Percentiles rank a stretch among this genome's conserved stretches.
phyloP scores from a whole-genome alignment of 2,329 filamentous ascomycete genomes.

The Amauroascus niger region DNA sequence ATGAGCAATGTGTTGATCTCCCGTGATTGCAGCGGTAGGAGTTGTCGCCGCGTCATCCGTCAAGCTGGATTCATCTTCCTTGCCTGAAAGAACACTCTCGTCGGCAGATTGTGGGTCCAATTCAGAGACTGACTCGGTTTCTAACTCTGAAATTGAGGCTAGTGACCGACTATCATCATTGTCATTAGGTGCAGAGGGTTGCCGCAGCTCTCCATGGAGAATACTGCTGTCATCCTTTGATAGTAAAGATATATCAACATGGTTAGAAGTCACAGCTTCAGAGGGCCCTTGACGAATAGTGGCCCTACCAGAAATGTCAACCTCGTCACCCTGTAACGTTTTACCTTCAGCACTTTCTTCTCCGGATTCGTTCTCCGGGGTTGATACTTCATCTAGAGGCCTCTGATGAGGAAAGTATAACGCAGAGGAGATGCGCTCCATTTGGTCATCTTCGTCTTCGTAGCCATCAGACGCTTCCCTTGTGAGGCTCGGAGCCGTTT shows the following conservation, averaged over 20 bases:
- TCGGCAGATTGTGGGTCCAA: slow-evolving; percentile 38
- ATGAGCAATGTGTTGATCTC: slow-evolving; percentile 31
- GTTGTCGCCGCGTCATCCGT: slow-evolving; percentile 46
- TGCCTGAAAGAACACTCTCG: slow-evolving; percentile 34
- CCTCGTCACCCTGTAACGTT: slow-evolving; percentile 14
- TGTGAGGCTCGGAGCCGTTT: neutral
- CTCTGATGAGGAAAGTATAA: slow-evolving; percentile 56
- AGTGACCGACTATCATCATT: slow-evolving; percentile 28
- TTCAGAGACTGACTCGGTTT: slow-evolving; percentile 35
- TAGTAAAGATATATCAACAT: slow-evolving; percentile 54
- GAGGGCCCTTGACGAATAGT: neutral
- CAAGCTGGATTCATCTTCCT: slow-evolving; percentile 45
- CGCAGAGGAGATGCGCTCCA: slow-evolving; percentile 55
- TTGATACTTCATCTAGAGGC: slow-evolving; percentile 32
- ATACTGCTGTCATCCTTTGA: slow-evolving; percentile 52
- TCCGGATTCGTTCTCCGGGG: neutral
- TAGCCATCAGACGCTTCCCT: slow-evolving; percentile 9
- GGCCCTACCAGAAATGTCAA: slow-evolving; percentile 7
- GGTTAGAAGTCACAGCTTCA: slow-evolving; percentile 26
- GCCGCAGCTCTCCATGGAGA: slow-evolving; percentile 49
- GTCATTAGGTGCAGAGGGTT: slow-evolving; percentile 28
- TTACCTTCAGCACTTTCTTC: neutral
- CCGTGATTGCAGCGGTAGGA: slow-evolving; percentile 30
- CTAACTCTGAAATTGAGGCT: slow-evolving; percentile 30
- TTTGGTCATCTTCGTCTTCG: slow-evolving; percentile 43